phyloP scores from a whole-genome alignment of 139 green algal species.

The Chloropicon primus region DNA sequence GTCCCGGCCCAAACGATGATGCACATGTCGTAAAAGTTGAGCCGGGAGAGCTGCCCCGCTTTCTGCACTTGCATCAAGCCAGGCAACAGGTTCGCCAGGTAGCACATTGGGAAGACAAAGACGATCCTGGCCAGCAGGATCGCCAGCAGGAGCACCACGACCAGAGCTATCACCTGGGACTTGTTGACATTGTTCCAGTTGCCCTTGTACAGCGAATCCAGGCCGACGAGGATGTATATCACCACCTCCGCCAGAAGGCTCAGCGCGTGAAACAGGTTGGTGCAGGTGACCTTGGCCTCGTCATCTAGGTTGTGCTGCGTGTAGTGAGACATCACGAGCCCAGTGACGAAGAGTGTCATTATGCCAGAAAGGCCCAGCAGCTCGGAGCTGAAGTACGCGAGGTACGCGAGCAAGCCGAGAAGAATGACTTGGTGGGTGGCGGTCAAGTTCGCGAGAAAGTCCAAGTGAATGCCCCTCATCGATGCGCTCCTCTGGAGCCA shows the following conservation, averaged over 20 bases:
- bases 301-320: conserved; percentile 48
- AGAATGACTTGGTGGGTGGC: conserved; percentile 33
- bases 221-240: conserved; percentile 72
- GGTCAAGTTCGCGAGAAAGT: neutral
- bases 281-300: neutral
- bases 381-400: conserved; percentile 61
- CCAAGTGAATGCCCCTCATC: neutral
- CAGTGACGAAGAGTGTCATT: conserved; percentile 74
- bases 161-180: conserved; percentile 37
- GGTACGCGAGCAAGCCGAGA: conserved; percentile 53
- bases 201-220: conserved; percentile 57
- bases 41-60: neutral
- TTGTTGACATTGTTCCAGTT: conserved; percentile 47
- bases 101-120: conserved; percentile 38
- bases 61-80: neutral
- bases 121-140: conserved; percentile 29
- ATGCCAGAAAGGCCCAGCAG: conserved; percentile 66
- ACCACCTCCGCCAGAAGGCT: conserved; percentile 50
- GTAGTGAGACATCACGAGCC: conserved; percentile 58
- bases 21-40: neutral
- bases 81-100: conserved; percentile 31
- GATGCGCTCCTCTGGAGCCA: neutral
- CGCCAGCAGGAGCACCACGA: conserved; percentile 40
- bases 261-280: conserved; percentile 1
- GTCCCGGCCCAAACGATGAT: conserved; percentile 39